Conservation (phyloP, 345 rosid species). For the Laguncularia racemosa region DNA sequence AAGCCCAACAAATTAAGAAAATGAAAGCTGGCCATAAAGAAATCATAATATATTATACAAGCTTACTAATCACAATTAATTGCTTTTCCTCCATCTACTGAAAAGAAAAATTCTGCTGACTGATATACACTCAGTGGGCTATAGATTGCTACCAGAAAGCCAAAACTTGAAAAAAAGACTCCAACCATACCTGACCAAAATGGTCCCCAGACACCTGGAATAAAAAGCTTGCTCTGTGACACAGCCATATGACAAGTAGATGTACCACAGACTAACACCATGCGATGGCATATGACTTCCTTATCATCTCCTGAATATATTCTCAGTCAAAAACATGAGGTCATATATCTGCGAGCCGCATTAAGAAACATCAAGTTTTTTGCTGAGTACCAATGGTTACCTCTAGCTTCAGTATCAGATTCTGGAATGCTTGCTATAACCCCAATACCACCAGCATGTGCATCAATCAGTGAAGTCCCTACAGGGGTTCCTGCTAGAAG, state of each 20-base stretch:
- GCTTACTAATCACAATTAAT: too few relatives aligned
- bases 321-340: slow-evolving; percentile 2
- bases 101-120: too few relatives aligned
- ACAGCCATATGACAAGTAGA: slow-evolving; percentile 98
- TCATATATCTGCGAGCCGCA: too few relatives aligned
- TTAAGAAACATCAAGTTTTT: slow-evolving; percentile 1
- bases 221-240: slow-evolving; percentile 68
- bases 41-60: too few relatives aligned
- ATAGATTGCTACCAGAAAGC: neutral
- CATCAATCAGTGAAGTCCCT: slow-evolving; percentile 88
- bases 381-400: slow-evolving; percentile 22
- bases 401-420: slow-evolving; percentile 38
- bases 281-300: slow-evolving; percentile 65
- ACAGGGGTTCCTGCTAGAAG: slow-evolving; percentile 77
- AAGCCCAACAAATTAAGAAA: too few relatives aligned
- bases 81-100: too few relatives aligned
- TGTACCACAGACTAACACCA: slow-evolving; percentile 95
- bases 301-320: slow-evolving; percentile 36
- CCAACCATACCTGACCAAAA: slow-evolving; percentile 83
- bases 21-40: too few relatives aligned
- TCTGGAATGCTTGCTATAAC: slow-evolving; percentile 73
- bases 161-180: neutral
- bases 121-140: too few relatives aligned
- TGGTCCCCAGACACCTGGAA: slow-evolving; percentile 99
- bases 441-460: slow-evolving; percentile 99